Percentiles rank a stretch among this genome's conserved stretches.
phyloP scores from a whole-genome alignment of 2,329 filamentous ascomycete species.

The Fusarium incarnatum region DNA sequence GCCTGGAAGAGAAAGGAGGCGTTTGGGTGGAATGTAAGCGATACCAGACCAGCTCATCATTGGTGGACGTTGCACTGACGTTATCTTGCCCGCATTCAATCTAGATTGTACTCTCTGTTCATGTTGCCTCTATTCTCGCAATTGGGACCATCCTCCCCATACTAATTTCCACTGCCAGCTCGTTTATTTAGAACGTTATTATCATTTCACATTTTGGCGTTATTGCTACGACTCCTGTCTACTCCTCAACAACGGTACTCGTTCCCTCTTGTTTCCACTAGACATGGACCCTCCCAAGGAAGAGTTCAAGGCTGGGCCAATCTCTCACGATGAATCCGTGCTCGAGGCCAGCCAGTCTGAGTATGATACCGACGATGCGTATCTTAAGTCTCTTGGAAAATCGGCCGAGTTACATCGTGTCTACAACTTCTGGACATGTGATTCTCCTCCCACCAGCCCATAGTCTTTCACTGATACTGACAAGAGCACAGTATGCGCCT shows the following conservation, averaged over 20 bases:
- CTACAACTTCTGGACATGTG: conserved; percentile 26
- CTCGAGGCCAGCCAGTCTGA: not conserved
- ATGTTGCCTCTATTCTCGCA: too few species aligned
- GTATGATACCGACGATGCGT: conserved; percentile 2
- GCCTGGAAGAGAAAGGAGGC: not conserved
- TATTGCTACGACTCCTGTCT: not conserved
- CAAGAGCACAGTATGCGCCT: conserved; percentile 24
- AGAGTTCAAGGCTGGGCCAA: not conserved
- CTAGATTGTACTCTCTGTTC: too few species aligned
- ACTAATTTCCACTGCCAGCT: too few species aligned
- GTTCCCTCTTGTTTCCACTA: not conserved
- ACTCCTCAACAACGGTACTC: too few species aligned
- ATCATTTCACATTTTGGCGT: conserved; percentile 3
- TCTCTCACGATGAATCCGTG: conserved; percentile 1
- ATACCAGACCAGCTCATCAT: not conserved
- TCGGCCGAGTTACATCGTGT: conserved; percentile 13
- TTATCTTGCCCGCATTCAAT: conserved; percentile 8
- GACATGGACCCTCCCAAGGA: not conserved
- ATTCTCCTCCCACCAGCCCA: too few species aligned
- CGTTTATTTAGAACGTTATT: too few species aligned
- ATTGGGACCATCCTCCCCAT: too few species aligned
- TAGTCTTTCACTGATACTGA: too few species aligned
- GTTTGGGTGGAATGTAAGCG: not conserved
- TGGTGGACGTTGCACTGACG: not conserved
- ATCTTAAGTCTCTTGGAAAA: conserved; percentile 19